These are phyloP conservation scores for Cucurbitaria berberidis DNA, from an alignment of 2,329 filamentous ascomycete genomes.

Conservation along the genomic window DNA sequence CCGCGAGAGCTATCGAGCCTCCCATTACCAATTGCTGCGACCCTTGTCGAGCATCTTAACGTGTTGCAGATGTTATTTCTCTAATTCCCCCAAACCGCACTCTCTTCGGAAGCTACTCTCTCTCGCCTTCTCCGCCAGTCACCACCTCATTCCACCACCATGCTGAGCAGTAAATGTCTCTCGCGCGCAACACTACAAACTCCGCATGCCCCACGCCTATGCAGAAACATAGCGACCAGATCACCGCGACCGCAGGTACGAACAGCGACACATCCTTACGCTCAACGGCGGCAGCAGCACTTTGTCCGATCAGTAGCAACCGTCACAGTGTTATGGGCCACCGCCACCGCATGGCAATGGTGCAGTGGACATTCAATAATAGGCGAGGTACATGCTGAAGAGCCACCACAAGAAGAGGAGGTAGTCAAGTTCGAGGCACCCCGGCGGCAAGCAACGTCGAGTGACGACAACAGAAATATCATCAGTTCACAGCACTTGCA, in stretches of 20 bases:
- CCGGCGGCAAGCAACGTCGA: slow-evolving; percentile 60
- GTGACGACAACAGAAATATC: slow-evolving; percentile 75
- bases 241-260: slow-evolving; percentile 27
- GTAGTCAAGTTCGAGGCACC: slow-evolving; percentile 73
- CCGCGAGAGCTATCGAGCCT: slow-evolving; percentile 5
- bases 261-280: slow-evolving; percentile 46
- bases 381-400: slow-evolving; percentile 56
- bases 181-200: slow-evolving; percentile 37
- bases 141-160: slow-evolving; percentile 28
- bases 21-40: slow-evolving; percentile 16
- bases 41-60: not conserved
- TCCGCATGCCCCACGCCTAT: slow-evolving; percentile 29
- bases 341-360: slow-evolving; percentile 55
- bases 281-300: slow-evolving; percentile 54
- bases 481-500: slow-evolving; percentile 88
- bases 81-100: slow-evolving; percentile 13
- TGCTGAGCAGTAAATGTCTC: slow-evolving; percentile 41
- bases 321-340: slow-evolving; percentile 51
- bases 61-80: slow-evolving; percentile 19
- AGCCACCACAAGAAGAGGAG: slow-evolving; percentile 55
- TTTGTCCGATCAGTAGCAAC: slow-evolving; percentile 53
- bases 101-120: slow-evolving; percentile 1
- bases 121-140: slow-evolving; percentile 1
- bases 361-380: slow-evolving; percentile 50
- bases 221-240: slow-evolving; percentile 34